Percentiles rank a stretch among this genome's conserved stretches.
phyloP scores from a whole-genome alignment of 2,329 filamentous ascomycete genomes.

The Zalaria sp. region DNA sequence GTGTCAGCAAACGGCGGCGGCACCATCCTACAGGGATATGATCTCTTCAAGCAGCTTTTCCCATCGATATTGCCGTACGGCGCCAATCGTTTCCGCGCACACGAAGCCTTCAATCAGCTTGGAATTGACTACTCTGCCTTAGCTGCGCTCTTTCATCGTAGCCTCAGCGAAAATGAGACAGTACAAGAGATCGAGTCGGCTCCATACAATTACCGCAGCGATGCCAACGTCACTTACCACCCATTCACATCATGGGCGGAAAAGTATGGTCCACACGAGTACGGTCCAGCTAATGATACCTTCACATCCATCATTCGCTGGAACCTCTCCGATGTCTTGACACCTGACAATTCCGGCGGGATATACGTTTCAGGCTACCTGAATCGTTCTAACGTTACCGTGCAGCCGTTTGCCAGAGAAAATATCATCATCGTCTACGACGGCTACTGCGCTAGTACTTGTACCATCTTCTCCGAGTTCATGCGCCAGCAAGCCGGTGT shows the following conservation, averaged over 20 bases:
- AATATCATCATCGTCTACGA: conserved; percentile 40
- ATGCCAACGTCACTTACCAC: conserved; percentile 33
- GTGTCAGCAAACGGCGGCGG: conserved; percentile 46
- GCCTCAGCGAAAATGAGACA: conserved; percentile 23
- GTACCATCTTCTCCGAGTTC: conserved; percentile 30
- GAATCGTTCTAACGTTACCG: conserved; percentile 30
- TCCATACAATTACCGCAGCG: conserved; percentile 32
- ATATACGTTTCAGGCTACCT: conserved; percentile 35
- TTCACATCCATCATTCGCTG: conserved; percentile 45
- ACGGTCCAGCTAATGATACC: conserved; percentile 32
- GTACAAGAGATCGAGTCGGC: conserved; percentile 23
- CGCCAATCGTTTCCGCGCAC: conserved; percentile 36
- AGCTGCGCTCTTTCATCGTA: conserved; percentile 18
- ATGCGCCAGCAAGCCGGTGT: conserved; percentile 30
- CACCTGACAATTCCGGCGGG: conserved; percentile 18
- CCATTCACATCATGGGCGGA: conserved; percentile 33
- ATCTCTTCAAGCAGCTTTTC: conserved; percentile 46
- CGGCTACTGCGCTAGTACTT: conserved; percentile 32
- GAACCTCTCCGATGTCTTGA: conserved; percentile 30
- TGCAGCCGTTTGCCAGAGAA: conserved; percentile 39
- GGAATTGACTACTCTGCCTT: conserved; percentile 24
- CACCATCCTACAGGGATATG: conserved; percentile 44
- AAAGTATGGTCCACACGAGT: conserved; percentile 28
- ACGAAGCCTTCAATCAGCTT: conserved; percentile 31
- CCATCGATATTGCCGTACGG: conserved; percentile 36